Evolutionary conservation across 2,329 filamentous ascomycete species (phyloP), one percentile per base, ranked within the genome.

Genomic region (Fusarium metavorans): DNA sequence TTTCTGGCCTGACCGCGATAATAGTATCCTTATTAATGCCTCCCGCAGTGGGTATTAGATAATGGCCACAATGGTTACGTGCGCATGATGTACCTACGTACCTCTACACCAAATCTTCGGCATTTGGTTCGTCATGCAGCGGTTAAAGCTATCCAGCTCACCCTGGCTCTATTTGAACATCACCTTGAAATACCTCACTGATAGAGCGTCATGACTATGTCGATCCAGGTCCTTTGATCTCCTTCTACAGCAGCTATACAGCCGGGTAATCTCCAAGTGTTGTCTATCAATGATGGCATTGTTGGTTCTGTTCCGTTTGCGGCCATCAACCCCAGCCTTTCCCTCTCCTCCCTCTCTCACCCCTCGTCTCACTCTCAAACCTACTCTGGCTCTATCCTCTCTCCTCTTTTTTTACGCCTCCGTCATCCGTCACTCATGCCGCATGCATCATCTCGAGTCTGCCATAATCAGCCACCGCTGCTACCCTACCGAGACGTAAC

Each of bases 161-260:
- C 50, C 71, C 67, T 39, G 54, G 71, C 37, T 60, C 61, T 58
- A 61, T 56, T 34, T 71, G 45, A 68, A 59, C 52, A 74, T 65
- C 48, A 39, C 48, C 35, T 59, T 50, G 67, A 74, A 74, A 74
- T 74, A 56, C 71, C 71, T 74, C 71, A 72, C 63, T 45, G 48
- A 72, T 39, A 45, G 59, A 74, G 64, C 67, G 63, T 63, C 60
- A 68, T 54, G 48, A 39, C 48, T 43, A 13, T 48, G 71, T 64
- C 64, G 71, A 74, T 74, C 71, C 20, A 54, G 66, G 71, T 68
- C 71, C 71, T 74, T 74, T 74, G 71, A 73, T 73, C 54, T 74
- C 71, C 30, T 50, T 74, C 71, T 45, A 39, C 30, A 18, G 27
- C 61, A 43, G 30, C 41, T 56, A 52, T 52, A 52, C 48, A n/a